Base-by-base conservation (phyloP, 176 grass and related monocot species). In the Hyparrhenia diplandra region DNA sequence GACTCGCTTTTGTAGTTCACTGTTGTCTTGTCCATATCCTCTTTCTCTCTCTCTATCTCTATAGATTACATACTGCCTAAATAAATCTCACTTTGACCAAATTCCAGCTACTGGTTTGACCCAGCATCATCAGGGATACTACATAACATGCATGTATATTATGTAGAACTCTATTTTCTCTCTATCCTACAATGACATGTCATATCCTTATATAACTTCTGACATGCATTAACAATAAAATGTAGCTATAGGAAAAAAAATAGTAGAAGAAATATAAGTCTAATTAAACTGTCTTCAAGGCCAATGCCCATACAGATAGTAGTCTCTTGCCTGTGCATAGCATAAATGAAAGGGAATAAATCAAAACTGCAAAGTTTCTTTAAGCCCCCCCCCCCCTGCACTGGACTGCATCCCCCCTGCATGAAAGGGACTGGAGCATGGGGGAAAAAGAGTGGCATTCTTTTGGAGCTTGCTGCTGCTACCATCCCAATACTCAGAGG, bases 401-500 rank as follows among this genome's bases (percentile, higher is more conserved):
- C 32, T 69, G 65, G 27, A 32, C 12, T 58, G 31, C 51, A 23
- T 37, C 16, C 64, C 67, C 52, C 82, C 78, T 89, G 88, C 88
- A 67, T 37, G 83, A 89, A 82, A 89, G 88, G 83, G 83, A 85
- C 58, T 27, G 21, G 73, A 89, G 88, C 83, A 85, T 89, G 83
- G 52, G 52, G 25, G 31, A 1, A 31, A 81, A 84, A 89, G 55
- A 76, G 28, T 51, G 76, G 76, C 76, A 65, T 31, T 79, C 61
- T 79, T 79, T 79, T 79, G 77, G 63, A 79, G 63, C 30, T 31
- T 79, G 76, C 76, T 49, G 39, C 37, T 77, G 60, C 59, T 63
- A 51, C 70, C 39, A 66, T 29, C 42, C 42, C 62, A 65, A 66
- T 52, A 36, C 32, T 67, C 77, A 67, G 43, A 52, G 42, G 77